Percentiles rank a stretch among this genome's conserved stretches.
Evolutionary conservation across 1,284 basidiomycete genomes (phyloP).

Genomic region (Moesziomyces parantarcticus): DNA sequence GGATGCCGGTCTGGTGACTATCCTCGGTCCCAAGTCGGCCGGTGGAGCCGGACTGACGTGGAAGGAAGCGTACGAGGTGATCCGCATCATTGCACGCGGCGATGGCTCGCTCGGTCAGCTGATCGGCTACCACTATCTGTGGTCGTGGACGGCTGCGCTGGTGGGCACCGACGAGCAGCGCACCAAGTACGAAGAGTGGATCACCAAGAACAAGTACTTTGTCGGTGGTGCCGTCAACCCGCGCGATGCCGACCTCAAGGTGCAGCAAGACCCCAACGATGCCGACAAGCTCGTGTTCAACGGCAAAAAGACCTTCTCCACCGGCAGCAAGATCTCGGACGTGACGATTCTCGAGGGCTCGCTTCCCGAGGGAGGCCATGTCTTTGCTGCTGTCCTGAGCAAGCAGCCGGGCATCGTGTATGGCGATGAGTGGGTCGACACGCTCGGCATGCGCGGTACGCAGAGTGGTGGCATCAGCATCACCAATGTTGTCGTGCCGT

Average conservation of each 20-base stretch:
- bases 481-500: slow-evolving; percentile 57
- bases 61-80: slow-evolving; percentile 60
- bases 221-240: slow-evolving; percentile 68
- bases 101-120: slow-evolving; percentile 63
- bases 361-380: slow-evolving; percentile 54
- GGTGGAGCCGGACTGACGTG: slow-evolving; percentile 62
- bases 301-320: slow-evolving; percentile 67
- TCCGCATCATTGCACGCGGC: slow-evolving; percentile 61
- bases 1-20: slow-evolving; percentile 63
- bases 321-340: slow-evolving; percentile 66
- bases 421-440: slow-evolving; percentile 68
- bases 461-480: slow-evolving; percentile 64
- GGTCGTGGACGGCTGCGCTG: slow-evolving; percentile 61
- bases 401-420: slow-evolving; percentile 64
- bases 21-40: slow-evolving; percentile 57
- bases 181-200: slow-evolving; percentile 39
- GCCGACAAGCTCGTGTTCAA: slow-evolving; percentile 59
- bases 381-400: slow-evolving; percentile 64
- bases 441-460: slow-evolving; percentile 67
- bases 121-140: slow-evolving; percentile 57
- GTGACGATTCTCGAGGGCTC: slow-evolving; percentile 67
- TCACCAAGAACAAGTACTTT: slow-evolving; percentile 59
- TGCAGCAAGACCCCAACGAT: slow-evolving; percentile 51
- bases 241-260: slow-evolving; percentile 64
- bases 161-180: slow-evolving; percentile 63